Evolutionary conservation across 2,329 filamentous ascomycete genomes (phyloP).

Genomic region (Dactylonectria estremocensis): DNA sequence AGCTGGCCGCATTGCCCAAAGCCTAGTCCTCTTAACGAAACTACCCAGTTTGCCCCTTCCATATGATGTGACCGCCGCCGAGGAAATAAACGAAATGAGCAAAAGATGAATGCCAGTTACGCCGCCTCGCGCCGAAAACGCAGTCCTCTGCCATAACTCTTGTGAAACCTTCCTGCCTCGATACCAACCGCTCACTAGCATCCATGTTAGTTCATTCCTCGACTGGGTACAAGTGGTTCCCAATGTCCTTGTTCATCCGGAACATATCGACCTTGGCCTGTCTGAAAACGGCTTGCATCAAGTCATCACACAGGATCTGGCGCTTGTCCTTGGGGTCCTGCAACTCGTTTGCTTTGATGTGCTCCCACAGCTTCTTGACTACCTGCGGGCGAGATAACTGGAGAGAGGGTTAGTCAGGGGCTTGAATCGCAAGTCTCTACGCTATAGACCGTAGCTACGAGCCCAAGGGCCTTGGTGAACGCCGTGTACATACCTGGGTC

Average conservation of each 20-base stretch:
- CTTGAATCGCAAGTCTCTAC: not conserved
- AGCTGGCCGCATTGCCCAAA: constrained; percentile 16
- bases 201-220: constrained; percentile 41
- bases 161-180: constrained; percentile 14
- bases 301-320: constrained; percentile 93
- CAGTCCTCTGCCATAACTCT: constrained; percentile 41
- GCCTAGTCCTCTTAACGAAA: constrained; percentile 18
- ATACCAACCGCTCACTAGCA: not conserved
- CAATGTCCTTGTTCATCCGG: constrained; percentile 97
- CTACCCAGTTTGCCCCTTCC: constrained; percentile 29
- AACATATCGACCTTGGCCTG: constrained; percentile 96
- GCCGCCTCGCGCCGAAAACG: constrained; percentile 47
- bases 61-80: constrained; percentile 44
- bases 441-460: not conserved
- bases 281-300: constrained; percentile 93
- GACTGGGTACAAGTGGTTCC: constrained; percentile 88
- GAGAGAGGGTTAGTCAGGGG: constrained; percentile 27
- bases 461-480: not conserved
- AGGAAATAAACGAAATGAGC: constrained; percentile 43
- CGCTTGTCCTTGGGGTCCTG: constrained; percentile 94
- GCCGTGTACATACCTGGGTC: constrained; percentile 68
- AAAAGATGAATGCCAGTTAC: constrained; percentile 48
- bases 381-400: constrained; percentile 94
- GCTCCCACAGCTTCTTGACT: constrained; percentile 96
- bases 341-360: constrained; percentile 90